These are phyloP conservation scores for Psilocybe tampanensis DNA, from an alignment of 768 basidiomycete species.

Conservation along the genomic window DNA sequence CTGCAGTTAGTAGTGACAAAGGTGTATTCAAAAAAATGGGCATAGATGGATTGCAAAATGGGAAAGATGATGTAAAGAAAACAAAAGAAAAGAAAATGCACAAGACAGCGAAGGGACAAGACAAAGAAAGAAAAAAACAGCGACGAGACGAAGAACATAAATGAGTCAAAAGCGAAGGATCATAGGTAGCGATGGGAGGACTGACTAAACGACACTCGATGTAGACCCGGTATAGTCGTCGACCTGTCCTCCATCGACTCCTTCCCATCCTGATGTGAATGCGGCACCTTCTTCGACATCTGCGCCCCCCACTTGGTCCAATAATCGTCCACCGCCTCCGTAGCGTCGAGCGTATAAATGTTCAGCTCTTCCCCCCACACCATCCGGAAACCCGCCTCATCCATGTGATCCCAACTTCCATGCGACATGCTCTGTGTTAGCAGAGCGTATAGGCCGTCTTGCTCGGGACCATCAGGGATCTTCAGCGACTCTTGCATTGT, in stretches of 20 bases:
- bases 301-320: constrained; percentile 48
- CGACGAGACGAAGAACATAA: background rate
- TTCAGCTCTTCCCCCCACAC: constrained; percentile 56
- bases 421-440: constrained; percentile 35
- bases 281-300: background rate
- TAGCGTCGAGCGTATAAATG: constrained; percentile 50
- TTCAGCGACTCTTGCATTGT: constrained; percentile 45
- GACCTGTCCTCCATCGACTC: background rate
- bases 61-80: too few relatives aligned
- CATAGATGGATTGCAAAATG: too few relatives aligned
- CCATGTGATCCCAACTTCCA: constrained; percentile 41
- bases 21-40: too few relatives aligned
- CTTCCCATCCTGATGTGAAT: background rate
- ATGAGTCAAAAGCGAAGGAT: background rate
- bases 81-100: too few relatives aligned
- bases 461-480: constrained; percentile 43
- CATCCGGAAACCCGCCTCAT: constrained; percentile 41
- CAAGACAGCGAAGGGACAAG: background rate
- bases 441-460: constrained; percentile 44
- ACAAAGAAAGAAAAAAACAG: background rate
- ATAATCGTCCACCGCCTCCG: constrained; percentile 62
- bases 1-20: too few relatives aligned
- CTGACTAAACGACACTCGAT: constrained; percentile 1
- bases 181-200: background rate
- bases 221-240: background rate